Conservation (phyloP, 331 rosid species). For the Telfairia occidentalis region DNA sequence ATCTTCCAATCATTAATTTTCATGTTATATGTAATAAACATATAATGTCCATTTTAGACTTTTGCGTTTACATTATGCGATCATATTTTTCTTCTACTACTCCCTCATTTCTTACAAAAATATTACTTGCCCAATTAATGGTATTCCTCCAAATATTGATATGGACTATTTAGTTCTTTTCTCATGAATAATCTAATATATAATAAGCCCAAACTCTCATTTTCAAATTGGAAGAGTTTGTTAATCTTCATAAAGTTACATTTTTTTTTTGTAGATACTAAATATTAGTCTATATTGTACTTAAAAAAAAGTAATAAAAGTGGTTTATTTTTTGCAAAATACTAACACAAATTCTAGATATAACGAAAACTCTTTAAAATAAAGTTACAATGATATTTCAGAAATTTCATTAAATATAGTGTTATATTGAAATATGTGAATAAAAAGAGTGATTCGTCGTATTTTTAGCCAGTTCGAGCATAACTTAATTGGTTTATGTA, state of each 20-base stretch:
- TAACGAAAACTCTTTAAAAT: not conserved
- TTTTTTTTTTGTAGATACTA: too few relatives aligned
- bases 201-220: too few relatives aligned
- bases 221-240: too few relatives aligned
- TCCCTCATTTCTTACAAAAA: not conserved
- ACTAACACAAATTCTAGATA: not conserved
- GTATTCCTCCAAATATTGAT: not conserved
- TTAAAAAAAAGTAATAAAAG: too few relatives aligned
- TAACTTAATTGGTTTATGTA: too few relatives aligned
- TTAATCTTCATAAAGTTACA: too few relatives aligned
- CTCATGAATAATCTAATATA: not conserved
- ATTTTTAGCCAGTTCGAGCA: too few relatives aligned
- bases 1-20: conserved; percentile 3
- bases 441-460: too few relatives aligned
- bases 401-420: not conserved
- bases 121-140: not conserved
- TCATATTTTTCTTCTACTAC: not conserved
- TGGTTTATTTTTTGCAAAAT: too few relatives aligned
- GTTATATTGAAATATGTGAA: too few relatives aligned
- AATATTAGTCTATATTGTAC: too few relatives aligned
- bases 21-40: not conserved
- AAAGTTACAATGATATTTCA: not conserved
- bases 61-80: not conserved
- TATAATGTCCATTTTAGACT: not conserved
- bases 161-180: not conserved